Evolutionary conservation across 495 filamentous ascomycete species (phyloP).

Genomic region (Annulohypoxylon bovei): DNA sequence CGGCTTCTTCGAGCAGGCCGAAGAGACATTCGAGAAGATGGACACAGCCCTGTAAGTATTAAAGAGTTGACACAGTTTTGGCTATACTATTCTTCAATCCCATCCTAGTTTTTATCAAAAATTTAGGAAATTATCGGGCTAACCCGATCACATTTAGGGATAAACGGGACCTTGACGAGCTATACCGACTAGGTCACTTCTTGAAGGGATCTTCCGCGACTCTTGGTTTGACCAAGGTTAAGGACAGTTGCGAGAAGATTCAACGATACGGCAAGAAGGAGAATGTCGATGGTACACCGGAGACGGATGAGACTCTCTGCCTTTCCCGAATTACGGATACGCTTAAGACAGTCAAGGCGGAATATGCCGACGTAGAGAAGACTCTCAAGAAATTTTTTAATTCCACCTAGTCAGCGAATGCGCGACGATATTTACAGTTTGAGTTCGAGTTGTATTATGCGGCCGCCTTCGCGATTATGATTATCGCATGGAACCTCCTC

Average conservation of each 20-base stretch:
- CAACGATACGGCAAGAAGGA: conserved; percentile 87
- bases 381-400: conserved; percentile 78
- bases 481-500: conserved; percentile 22
- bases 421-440: conserved; percentile 22
- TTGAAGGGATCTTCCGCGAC: conserved; percentile 98
- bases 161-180: conserved; percentile 69
- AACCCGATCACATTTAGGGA: conserved; percentile 58
- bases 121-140: conserved; percentile 17
- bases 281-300: conserved; percentile 76
- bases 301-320: conserved; percentile 71
- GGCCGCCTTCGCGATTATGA: conserved; percentile 28
- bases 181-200: conserved; percentile 92
- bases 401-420: conserved; percentile 37
- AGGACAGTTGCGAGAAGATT: conserved; percentile 94
- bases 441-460: conserved; percentile 29
- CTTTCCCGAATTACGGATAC: conserved; percentile 75
- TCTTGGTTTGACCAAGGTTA: conserved; percentile 89
- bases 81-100: conserved; percentile 14
- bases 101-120: not conserved
- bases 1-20: conserved; percentile 93
- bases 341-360: conserved; percentile 74
- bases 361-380: conserved; percentile 79
- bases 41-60: conserved; percentile 76
- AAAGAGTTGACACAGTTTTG: not conserved
- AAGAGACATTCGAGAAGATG: conserved; percentile 87